phyloP scores from a whole-genome alignment of 352 stramenopile genomes.

The Phytopythium litorale region DNA sequence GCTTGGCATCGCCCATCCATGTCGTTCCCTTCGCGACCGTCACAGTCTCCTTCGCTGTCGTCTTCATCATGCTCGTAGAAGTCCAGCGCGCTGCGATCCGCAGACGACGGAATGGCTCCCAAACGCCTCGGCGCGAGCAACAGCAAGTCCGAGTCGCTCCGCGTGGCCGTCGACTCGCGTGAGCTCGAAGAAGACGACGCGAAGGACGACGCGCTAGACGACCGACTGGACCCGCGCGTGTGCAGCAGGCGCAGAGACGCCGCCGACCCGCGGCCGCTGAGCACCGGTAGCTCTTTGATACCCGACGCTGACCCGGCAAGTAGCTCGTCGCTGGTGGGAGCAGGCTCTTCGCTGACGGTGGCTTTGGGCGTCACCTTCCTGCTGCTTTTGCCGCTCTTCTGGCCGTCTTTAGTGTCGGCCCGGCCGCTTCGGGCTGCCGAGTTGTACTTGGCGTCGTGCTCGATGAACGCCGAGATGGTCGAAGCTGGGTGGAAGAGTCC shows the following conservation, averaged over 20 bases:
- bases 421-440: not conserved
- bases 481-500: conserved; percentile 77
- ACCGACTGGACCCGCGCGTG: conserved; percentile 11
- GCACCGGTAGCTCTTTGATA: not conserved
- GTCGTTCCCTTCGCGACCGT: not conserved
- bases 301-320: not conserved
- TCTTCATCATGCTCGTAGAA: conserved; percentile 39
- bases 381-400: not conserved
- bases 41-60: conserved; percentile 12
- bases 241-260: conserved; percentile 1
- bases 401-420: not conserved
- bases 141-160: conserved; percentile 63
- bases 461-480: conserved; percentile 68
- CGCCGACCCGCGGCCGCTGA: conserved; percentile 1
- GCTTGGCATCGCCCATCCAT: not conserved
- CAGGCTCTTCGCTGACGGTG: not conserved
- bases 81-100: conserved; percentile 47
- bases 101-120: conserved; percentile 45
- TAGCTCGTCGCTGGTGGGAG: not conserved
- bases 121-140: conserved; percentile 47
- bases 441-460: conserved; percentile 70
- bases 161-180: conserved; percentile 19
- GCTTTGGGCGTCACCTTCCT: not conserved
- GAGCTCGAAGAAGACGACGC: conserved; percentile 11
- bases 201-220: conserved; percentile 13